Percentiles rank a stretch among this genome's conserved stretches.
Conservation (phyloP, 108 stramenopile species). For the Pseudonitzschia multistriata region DNA sequence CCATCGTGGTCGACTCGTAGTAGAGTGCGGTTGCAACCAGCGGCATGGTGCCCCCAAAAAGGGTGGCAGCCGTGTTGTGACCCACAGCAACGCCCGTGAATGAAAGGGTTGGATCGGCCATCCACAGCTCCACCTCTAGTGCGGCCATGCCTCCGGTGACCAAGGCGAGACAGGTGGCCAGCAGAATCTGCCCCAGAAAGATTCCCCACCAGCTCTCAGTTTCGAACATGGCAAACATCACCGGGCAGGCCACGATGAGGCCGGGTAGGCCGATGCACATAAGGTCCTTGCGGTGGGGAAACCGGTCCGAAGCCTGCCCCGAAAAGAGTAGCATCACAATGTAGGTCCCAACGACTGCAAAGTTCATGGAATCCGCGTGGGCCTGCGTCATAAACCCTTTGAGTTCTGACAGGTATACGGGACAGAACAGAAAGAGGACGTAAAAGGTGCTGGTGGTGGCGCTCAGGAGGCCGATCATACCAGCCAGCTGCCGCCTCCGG, state of each 20-base stretch:
- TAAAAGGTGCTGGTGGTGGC: slow-evolving; percentile 53
- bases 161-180: slow-evolving; percentile 46
- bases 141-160: slow-evolving; percentile 63
- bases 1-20: slow-evolving; percentile 33
- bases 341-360: slow-evolving; percentile 52
- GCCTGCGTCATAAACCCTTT: slow-evolving; percentile 55
- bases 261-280: slow-evolving; percentile 59
- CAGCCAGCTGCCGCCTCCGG: slow-evolving; percentile 54
- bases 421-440: slow-evolving; percentile 59
- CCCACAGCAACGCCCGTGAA: slow-evolving; percentile 71
- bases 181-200: slow-evolving; percentile 53
- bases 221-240: slow-evolving; percentile 70
- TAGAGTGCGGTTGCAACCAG: slow-evolving; percentile 59
- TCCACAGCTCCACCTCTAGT: slow-evolving; percentile 72
- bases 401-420: slow-evolving; percentile 60
- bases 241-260: slow-evolving; percentile 51
- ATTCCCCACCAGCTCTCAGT: slow-evolving; percentile 48
- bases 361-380: slow-evolving; percentile 58
- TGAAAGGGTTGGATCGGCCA: slow-evolving; percentile 64
- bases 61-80: slow-evolving; percentile 51
- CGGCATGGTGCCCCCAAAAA: slow-evolving; percentile 74
- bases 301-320: slow-evolving; percentile 50
- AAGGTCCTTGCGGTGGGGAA: slow-evolving; percentile 59
- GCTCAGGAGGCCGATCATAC: slow-evolving; percentile 57
- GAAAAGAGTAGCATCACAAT: slow-evolving; percentile 43